phyloP scores from a whole-genome alignment of 148 eudicot genomes.

The Rhododendron mucronatum region DNA sequence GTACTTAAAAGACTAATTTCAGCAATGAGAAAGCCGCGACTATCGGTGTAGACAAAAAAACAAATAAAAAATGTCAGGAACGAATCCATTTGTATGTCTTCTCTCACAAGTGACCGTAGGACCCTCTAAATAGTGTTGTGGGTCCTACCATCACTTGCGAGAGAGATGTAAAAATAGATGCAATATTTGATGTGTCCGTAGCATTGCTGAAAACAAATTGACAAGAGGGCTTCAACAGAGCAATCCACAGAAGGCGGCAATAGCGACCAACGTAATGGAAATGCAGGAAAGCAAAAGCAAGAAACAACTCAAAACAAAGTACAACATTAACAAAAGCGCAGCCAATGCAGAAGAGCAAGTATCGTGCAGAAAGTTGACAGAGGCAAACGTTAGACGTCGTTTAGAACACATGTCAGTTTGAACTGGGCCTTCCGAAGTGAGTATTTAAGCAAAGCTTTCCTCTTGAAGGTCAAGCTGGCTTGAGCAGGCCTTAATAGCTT shows the following conservation, averaged over 20 bases:
- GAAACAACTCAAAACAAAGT: neutral
- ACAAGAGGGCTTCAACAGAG: neutral
- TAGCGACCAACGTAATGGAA: neutral
- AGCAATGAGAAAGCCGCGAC: neutral
- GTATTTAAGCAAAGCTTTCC: neutral
- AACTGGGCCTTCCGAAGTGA: neutral
- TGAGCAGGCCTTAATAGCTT: slow-evolving; percentile 4
- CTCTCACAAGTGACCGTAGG: neutral
- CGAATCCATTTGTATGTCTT: neutral
- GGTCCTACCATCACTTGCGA: neutral
- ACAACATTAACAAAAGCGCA: neutral
- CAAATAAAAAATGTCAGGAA: no score
- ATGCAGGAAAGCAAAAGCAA: neutral
- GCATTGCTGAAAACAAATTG: neutral
- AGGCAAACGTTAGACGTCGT: neutral
- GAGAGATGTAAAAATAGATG: no score
- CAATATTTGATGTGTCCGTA: no score
- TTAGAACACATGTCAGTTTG: neutral
- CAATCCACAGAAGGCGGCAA: neutral
- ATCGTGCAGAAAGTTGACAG: neutral
- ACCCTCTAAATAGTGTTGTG: neutral
- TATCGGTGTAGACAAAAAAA: neutral
- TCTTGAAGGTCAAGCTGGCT: neutral
- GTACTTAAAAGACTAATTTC: neutral
- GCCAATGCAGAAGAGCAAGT: neutral